phyloP scores from a whole-genome alignment of 2,329 filamentous ascomycete species.

The Colletotrichum eremochloae region DNA sequence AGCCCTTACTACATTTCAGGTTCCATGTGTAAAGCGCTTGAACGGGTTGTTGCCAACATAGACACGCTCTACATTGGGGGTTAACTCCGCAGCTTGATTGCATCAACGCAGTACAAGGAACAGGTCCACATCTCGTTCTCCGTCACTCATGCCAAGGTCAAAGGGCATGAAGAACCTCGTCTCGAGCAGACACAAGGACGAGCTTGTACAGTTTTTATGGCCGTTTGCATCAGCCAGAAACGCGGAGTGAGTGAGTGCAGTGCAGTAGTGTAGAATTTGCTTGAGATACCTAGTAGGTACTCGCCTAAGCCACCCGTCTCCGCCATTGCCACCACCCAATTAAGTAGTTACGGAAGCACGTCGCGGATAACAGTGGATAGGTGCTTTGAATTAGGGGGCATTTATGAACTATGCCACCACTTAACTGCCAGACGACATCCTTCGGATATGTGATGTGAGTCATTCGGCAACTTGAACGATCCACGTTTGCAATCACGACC shows the following conservation, averaged over 20 bases:
- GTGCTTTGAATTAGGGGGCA: not conserved
- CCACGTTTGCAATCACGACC: not conserved
- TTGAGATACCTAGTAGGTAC: too few relatives aligned
- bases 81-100: conserved; percentile 65
- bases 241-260: conserved; percentile 50
- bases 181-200: conserved; percentile 66
- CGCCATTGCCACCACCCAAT: not conserved
- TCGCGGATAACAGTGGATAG: not conserved
- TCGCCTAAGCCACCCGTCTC: not conserved
- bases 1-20: not conserved
- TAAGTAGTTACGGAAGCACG: too few relatives aligned
- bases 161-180: conserved; percentile 66
- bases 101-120: conserved; percentile 64
- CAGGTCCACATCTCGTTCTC: conserved; percentile 63
- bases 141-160: conserved; percentile 62
- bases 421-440: not conserved
- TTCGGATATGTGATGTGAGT: not conserved
- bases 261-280: too few relatives aligned
- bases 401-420: not conserved
- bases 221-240: conserved; percentile 65
- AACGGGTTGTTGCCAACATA: conserved; percentile 67
- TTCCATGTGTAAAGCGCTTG: conserved; percentile 50
- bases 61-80: conserved; percentile 69
- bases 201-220: conserved; percentile 69
- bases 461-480: not conserved